Evolutionary conservation across 306 rosid species (phyloP).

Genomic region (Prunus armeniaca): DNA sequence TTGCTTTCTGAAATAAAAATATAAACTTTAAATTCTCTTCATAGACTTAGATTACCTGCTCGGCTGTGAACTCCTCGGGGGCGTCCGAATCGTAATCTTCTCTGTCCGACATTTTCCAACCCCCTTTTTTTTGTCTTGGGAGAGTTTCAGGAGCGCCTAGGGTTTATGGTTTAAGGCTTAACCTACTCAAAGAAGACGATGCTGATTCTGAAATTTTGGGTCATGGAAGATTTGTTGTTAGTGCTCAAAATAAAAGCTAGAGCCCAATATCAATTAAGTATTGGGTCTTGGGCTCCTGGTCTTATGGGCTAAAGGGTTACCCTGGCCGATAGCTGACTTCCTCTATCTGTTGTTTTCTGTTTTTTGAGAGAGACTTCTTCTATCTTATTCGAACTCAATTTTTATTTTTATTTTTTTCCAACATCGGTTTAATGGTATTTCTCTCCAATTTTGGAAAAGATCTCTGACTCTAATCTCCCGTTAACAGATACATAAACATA

Average conservation of each 20-base stretch:
- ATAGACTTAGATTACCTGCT: constrained; percentile 33
- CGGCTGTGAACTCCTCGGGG: constrained; percentile 85
- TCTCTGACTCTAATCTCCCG: no score
- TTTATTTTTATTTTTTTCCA: no score
- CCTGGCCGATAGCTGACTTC: no score
- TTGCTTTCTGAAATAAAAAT: background rate
- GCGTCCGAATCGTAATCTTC: constrained; percentile 61
- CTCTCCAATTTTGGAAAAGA: no score
- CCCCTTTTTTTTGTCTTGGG: background rate
- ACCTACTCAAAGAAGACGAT: background rate
- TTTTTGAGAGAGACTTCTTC: no score
- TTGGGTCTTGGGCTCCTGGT: no score
- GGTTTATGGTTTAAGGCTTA: constrained; percentile 23
- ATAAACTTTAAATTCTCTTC: background rate
- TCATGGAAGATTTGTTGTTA: background rate
- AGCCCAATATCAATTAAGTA: no score
- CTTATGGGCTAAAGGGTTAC: no score
- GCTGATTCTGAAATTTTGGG: background rate
- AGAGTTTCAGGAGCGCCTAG: constrained; percentile 12
- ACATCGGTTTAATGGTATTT: no score
- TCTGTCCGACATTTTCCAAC: constrained; percentile 39
- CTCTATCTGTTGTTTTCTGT: no score
- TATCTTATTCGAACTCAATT: no score
- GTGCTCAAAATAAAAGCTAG: background rate
- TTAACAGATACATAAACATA: no score